phyloP scores from a whole-genome alignment of 192 early-diverging fungal species.

The Entophlyctis helioformis region DNA sequence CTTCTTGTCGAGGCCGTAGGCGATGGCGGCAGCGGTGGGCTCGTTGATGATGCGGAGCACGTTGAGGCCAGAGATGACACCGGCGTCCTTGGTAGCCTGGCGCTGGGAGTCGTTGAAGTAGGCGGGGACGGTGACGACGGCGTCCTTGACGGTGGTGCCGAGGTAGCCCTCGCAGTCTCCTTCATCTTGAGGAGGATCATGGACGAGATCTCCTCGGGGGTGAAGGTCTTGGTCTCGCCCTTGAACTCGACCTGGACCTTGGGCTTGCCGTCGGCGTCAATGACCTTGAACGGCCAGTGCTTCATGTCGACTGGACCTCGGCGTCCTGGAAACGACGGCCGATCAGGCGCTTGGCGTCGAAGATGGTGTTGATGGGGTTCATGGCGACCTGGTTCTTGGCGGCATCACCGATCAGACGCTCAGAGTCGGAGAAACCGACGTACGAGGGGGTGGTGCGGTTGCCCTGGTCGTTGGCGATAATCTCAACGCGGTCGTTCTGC shows the following conservation, averaged over 20 bases:
- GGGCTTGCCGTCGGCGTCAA: slow-evolving; percentile 72
- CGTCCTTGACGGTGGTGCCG: slow-evolving; percentile 76
- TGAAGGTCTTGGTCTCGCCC: slow-evolving; percentile 74
- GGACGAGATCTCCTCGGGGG: slow-evolving; percentile 94
- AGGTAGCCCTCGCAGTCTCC: slow-evolving; percentile 86
- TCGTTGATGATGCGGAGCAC: slow-evolving; percentile 88
- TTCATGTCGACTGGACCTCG: slow-evolving; percentile 89
- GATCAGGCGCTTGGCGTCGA: slow-evolving; percentile 87
- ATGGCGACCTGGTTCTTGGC: slow-evolving; percentile 98
- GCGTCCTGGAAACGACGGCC: slow-evolving; percentile 81
- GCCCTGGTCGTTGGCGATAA: slow-evolving; percentile 99
- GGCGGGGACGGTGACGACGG: slow-evolving; percentile 94
- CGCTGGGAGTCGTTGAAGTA: slow-evolving; percentile 96
- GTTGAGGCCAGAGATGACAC: slow-evolving; percentile 70
- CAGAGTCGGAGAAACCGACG: slow-evolving; percentile 90
- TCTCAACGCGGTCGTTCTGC: slow-evolving; percentile 75
- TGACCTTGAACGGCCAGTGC: slow-evolving; percentile 89
- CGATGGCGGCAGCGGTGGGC: slow-evolving; percentile 87
- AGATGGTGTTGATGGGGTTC: slow-evolving; percentile 94
- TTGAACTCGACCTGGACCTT: slow-evolving; percentile 72
- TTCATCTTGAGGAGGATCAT: slow-evolving; percentile 96
- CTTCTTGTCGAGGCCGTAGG: slow-evolving; percentile 92
- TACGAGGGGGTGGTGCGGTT: slow-evolving; percentile 98
- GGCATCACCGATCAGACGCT: slow-evolving; percentile 98
- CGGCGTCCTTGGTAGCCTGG: slow-evolving; percentile 90